phyloP scores from a whole-genome alignment of 2,329 filamentous ascomycete species.

The Aspergillus versicolor region DNA sequence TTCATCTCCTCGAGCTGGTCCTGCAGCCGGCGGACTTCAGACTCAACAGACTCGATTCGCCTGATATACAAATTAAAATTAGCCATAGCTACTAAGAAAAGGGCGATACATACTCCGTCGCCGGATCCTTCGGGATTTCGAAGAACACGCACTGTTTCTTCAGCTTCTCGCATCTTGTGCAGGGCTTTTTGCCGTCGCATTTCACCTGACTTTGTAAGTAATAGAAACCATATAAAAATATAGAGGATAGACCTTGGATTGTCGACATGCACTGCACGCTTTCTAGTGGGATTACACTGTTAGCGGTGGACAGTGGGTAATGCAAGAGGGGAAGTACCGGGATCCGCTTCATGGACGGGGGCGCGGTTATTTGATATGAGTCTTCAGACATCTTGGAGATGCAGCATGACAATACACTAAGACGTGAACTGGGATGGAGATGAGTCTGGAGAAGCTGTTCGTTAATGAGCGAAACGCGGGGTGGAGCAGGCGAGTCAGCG shows the following conservation, averaged over 20 bases:
- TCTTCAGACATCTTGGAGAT: constrained; percentile 21
- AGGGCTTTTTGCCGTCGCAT: constrained; percentile 39
- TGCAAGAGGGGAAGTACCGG: constrained; percentile 26
- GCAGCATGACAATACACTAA: too few relatives aligned
- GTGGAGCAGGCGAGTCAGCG: background rate
- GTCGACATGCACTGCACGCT: constrained; percentile 39
- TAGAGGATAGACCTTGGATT: constrained; percentile 30
- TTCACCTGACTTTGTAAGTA: constrained; percentile 25
- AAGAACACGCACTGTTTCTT: constrained; percentile 39
- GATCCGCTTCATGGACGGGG: constrained; percentile 36
- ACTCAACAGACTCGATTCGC: constrained; percentile 34
- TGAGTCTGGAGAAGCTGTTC: too few relatives aligned
- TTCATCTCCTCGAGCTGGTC: constrained; percentile 29
- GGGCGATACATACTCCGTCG: constrained; percentile 23
- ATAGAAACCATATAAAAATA: background rate
- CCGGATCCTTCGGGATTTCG: constrained; percentile 33
- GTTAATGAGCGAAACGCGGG: background rate
- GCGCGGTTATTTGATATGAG: constrained; percentile 19
- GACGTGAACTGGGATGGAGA: too few relatives aligned
- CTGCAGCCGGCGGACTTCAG: constrained; percentile 29
- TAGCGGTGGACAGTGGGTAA: background rate
- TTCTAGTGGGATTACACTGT: constrained; percentile 23
- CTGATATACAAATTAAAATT: constrained; percentile 16
- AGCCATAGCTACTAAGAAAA: background rate
- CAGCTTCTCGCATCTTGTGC: constrained; percentile 35